Conservation (phyloP, 306 rosid species). For the Begonia fuchsioides region DNA sequence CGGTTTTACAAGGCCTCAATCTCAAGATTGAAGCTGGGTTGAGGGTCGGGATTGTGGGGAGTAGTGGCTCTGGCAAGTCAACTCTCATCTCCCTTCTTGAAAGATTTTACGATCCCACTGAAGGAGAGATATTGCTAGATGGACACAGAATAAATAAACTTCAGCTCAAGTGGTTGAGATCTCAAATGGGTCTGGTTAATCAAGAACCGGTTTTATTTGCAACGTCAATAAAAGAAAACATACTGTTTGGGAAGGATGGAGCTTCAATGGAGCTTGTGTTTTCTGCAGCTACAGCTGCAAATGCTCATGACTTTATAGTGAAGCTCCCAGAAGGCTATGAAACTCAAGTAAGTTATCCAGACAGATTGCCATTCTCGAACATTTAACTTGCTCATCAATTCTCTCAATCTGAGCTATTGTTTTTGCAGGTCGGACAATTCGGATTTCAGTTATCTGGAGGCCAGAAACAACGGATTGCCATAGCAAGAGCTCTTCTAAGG, state of each 20-base stretch:
- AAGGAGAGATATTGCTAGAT: conserved; percentile 69
- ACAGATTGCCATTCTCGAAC: too few relatives aligned
- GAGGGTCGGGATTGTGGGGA: conserved; percentile 45
- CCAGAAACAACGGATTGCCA: conserved; percentile 80
- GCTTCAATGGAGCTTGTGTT: conserved; percentile 65
- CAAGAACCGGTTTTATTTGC: conserved; percentile 94
- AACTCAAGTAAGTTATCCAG: conserved; percentile 51
- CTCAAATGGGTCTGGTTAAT: conserved; percentile 70
- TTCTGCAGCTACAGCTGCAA: conserved; percentile 68
- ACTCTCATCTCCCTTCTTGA: conserved; percentile 67
- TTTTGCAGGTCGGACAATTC: conserved; percentile 65
- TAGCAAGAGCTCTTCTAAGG: conserved; percentile 73
- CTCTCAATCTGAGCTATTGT: too few relatives aligned
- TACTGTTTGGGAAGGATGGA: conserved; percentile 80
- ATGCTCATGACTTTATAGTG: conserved; percentile 76
- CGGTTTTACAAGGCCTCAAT: conserved; percentile 48
- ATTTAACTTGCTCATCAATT: too few relatives aligned
- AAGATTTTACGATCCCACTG: conserved; percentile 76
- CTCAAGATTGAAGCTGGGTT: conserved; percentile 64
- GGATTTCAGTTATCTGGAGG: conserved; percentile 82
- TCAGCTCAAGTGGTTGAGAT: conserved; percentile 79
- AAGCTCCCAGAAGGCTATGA: conserved; percentile 75
- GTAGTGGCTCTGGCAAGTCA: conserved; percentile 85
- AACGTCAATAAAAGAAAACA: conserved; percentile 66
- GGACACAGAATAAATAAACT: conserved; percentile 55